A percentile compares a stretch with the other conserved stretches of the same genome.
phyloP scores from a whole-genome alignment of 2,329 filamentous ascomycete genomes.

The Aureobasidium subglaciale region DNA sequence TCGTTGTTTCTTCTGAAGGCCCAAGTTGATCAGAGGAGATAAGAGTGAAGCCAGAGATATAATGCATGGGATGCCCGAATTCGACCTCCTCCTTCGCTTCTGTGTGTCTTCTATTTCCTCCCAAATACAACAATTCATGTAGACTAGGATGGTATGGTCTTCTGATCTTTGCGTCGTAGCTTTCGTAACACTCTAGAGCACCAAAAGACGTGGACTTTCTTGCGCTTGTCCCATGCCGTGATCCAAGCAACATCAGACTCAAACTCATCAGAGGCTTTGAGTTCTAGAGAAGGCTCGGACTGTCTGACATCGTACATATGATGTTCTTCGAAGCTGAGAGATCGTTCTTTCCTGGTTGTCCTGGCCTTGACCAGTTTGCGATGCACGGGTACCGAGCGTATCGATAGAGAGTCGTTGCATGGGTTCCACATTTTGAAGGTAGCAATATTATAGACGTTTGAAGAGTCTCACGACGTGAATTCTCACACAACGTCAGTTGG shows the following conservation, averaged over 20 bases:
- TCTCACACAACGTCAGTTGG: no score
- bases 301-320: not conserved
- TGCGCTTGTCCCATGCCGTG: not conserved
- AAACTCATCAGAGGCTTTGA: not conserved
- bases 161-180: not conserved
- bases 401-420: not conserved
- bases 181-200: not conserved
- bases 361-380: not conserved
- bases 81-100: not conserved
- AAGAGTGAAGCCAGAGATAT: not conserved
- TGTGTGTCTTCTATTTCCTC: no score
- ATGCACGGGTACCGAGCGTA: not conserved
- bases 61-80: not conserved
- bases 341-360: not conserved
- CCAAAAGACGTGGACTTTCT: not conserved
- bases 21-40: not conserved
- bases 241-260: not conserved
- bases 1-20: conserved; percentile 1
- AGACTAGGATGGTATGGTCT: not conserved
- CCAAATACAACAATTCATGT: not conserved
- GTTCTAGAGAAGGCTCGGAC: not conserved
- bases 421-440: not conserved
- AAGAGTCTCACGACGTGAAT: no score
- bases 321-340: not conserved
- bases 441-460: no score